phyloP scores from a whole-genome alignment of 2,329 filamentous ascomycete genomes.

The Aciculosporium take region DNA sequence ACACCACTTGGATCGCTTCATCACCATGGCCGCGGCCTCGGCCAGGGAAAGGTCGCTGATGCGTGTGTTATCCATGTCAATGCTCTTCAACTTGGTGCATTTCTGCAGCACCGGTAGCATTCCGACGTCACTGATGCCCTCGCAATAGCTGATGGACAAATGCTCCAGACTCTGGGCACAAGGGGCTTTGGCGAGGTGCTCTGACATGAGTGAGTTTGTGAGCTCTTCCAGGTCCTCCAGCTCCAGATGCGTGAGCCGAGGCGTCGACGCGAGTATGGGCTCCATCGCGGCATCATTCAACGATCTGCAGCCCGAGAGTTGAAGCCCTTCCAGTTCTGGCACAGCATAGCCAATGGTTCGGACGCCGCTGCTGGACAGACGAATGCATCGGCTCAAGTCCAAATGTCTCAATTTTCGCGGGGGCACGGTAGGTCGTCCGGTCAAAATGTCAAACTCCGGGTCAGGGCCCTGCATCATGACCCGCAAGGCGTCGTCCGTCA shows the following conservation, averaged over 20 bases:
- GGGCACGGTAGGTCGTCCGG: slow-evolving; percentile 60
- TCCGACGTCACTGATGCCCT: slow-evolving; percentile 66
- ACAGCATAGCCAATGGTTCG: slow-evolving; percentile 57
- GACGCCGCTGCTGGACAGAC: slow-evolving; percentile 61
- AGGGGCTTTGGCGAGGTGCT: slow-evolving; percentile 61
- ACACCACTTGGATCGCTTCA: slow-evolving; percentile 41
- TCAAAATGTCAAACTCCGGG: slow-evolving; percentile 69
- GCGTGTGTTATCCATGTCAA: slow-evolving; percentile 88
- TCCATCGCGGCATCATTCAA: slow-evolving; percentile 62
- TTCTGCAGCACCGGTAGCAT: slow-evolving; percentile 70
- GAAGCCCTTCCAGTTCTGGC: slow-evolving; percentile 67
- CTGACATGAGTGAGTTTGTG: slow-evolving; percentile 57
- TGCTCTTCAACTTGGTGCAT: slow-evolving; percentile 52
- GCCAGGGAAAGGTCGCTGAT: slow-evolving; percentile 74
- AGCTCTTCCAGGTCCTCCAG: slow-evolving; percentile 71
- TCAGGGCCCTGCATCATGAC: slow-evolving; percentile 62
- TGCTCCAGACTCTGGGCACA: slow-evolving; percentile 61
- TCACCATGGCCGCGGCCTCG: slow-evolving; percentile 72
- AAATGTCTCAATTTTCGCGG: slow-evolving; percentile 68
- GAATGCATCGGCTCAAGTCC: slow-evolving; percentile 66
- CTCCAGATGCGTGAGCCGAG: slow-evolving; percentile 71
- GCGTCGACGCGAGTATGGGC: slow-evolving; percentile 58
- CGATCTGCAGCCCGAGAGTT: slow-evolving; percentile 62
- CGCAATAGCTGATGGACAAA: slow-evolving; percentile 81
- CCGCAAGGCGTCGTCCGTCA: slow-evolving; percentile 60